These are phyloP conservation scores for Hanseniaspora gamundiae DNA, from an alignment of 1,139 yeast species.

Conservation along the genomic window DNA sequence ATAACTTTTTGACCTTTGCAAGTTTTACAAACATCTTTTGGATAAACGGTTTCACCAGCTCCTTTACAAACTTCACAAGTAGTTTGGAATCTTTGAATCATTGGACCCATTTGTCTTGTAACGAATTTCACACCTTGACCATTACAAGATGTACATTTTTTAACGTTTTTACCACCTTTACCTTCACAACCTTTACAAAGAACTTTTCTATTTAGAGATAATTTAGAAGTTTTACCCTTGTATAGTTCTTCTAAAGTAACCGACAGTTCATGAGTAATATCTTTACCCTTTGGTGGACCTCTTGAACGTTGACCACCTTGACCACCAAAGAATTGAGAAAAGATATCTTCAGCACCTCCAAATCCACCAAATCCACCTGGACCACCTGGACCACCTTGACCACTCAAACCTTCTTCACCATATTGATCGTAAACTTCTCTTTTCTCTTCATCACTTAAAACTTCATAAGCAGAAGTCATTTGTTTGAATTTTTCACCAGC, in stretches of 20 bases:
- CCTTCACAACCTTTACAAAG: slow-evolving; percentile 86
- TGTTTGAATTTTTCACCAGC: slow-evolving; percentile 97
- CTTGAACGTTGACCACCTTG: slow-evolving; percentile 57
- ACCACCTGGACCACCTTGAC: slow-evolving; percentile 66
- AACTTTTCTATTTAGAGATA: slow-evolving; percentile 86
- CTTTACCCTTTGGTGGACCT: slow-evolving; percentile 85
- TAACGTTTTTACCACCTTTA: slow-evolving; percentile 90
- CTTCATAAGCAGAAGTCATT: slow-evolving; percentile 81
- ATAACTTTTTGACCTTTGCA: slow-evolving; percentile 86
- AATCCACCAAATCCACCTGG: slow-evolving; percentile 31
- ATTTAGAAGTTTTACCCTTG: slow-evolving; percentile 89
- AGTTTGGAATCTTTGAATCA: slow-evolving; percentile 96
- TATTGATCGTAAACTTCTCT: slow-evolving; percentile 79
- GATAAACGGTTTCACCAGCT: slow-evolving; percentile 77
- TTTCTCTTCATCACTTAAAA: slow-evolving; percentile 75
- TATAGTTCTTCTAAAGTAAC: slow-evolving; percentile 87
- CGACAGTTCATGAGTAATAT: slow-evolving; percentile 76
- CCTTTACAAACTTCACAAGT: slow-evolving; percentile 90
- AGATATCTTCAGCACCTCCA: slow-evolving; percentile 73
- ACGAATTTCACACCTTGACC: slow-evolving; percentile 90
- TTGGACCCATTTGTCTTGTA: slow-evolving; percentile 98
- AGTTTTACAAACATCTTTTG: slow-evolving; percentile 77
- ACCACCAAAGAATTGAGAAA: slow-evolving; percentile 87
- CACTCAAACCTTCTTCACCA: slow-evolving; percentile 87
- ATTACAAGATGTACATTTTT: slow-evolving; percentile 72